Evolutionary conservation across 257 asterid species (phyloP).

Genomic region (Ilex aquifolium): DNA sequence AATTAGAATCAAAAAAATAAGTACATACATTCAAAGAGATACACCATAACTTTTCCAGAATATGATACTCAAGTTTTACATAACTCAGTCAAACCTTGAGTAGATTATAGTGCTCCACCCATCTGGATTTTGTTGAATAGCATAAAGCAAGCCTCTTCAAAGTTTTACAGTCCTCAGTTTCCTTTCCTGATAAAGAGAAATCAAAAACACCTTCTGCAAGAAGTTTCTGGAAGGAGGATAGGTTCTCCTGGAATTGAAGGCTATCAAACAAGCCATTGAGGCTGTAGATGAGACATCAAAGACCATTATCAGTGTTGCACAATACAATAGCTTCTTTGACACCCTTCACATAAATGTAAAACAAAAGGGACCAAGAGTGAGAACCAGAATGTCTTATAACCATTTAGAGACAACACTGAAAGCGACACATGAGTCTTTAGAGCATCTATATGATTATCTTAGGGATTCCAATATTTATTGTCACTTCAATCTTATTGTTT

Average conservation of each 20-base stretch:
- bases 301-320: not conserved
- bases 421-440: too few species aligned
- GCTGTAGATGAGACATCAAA: not conserved
- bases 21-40: not conserved
- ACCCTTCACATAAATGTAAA: not conserved
- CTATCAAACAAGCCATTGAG: not conserved
- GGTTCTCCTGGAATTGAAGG: not conserved
- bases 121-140: slow-evolving; percentile 48
- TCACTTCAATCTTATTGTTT: too few species aligned
- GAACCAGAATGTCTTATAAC: too few species aligned
- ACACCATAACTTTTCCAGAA: too few species aligned
- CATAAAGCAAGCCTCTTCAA: slow-evolving; percentile 49
- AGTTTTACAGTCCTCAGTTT: not conserved
- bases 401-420: too few species aligned
- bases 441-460: too few species aligned
- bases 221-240: not conserved
- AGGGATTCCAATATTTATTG: too few species aligned
- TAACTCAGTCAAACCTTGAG: slow-evolving; percentile 39
- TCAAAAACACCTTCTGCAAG: not conserved
- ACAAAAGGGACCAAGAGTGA: too few species aligned
- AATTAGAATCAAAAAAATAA: not conserved
- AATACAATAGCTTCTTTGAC: not conserved
- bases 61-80: too few species aligned
- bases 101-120: slow-evolving; percentile 1
- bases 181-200: not conserved